These are phyloP conservation scores for Claviceps arundinis DNA, from an alignment of 2,329 filamentous ascomycete species.

Conservation along the genomic window DNA sequence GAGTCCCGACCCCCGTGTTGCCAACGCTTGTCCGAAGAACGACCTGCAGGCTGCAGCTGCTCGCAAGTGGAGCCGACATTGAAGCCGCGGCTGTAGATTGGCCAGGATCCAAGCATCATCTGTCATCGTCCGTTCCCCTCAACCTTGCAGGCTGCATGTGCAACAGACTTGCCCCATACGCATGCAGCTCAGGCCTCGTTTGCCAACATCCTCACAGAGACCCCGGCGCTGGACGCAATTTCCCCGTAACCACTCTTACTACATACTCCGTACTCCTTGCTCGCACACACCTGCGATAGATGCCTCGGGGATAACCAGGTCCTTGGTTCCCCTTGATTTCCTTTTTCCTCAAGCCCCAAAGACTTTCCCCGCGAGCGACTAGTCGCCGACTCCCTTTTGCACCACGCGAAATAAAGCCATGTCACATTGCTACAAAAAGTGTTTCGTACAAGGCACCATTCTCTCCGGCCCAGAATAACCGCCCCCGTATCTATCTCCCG, in stretches of 20 bases:
- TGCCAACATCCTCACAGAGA: background rate
- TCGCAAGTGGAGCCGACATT: no score
- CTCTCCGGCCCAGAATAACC: background rate
- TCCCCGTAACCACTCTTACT: background rate
- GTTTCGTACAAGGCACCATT: background rate
- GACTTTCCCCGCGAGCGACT: background rate
- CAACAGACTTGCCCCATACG: no score
- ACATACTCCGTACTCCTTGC: background rate
- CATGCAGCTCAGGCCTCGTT: background rate
- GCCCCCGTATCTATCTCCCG: background rate
- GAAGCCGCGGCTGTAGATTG: no score
- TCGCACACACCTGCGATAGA: background rate
- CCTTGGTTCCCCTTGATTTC: background rate
- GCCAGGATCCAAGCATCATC: no score
- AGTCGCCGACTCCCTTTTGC: background rate
- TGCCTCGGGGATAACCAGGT: slow-evolving; percentile 2
- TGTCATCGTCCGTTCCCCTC: background rate
- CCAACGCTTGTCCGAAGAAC: no score
- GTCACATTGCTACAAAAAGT: background rate
- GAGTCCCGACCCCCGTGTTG: no score
- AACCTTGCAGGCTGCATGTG: background rate
- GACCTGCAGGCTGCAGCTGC: no score
- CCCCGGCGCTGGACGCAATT: no score
- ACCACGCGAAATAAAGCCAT: background rate
- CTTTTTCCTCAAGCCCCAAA: background rate